phyloP scores from a whole-genome alignment of 441 rosid species.

The Brassica hybrid region DNA sequence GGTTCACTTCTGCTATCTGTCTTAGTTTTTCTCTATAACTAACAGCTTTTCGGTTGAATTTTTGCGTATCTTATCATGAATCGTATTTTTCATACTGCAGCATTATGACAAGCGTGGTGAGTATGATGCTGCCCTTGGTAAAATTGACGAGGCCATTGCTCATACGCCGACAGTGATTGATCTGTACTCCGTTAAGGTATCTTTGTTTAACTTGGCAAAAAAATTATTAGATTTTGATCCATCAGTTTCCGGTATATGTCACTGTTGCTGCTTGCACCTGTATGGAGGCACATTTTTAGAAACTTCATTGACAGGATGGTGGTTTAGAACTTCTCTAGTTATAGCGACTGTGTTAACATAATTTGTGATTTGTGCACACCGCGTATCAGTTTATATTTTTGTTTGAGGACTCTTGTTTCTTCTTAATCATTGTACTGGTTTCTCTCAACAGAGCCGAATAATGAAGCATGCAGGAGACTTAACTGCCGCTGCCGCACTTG shows the following conservation, averaged over 20 bases:
- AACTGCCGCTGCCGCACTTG: slow-evolving; percentile 92
- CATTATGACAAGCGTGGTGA: slow-evolving; percentile 96
- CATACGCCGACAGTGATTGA: slow-evolving; percentile 99
- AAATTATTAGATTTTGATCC: not conserved
- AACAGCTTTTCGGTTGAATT: not conserved
- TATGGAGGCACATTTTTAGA: slow-evolving; percentile 11
- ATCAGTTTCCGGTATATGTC: not conserved
- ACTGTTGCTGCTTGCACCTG: slow-evolving; percentile 9
- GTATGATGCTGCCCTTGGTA: slow-evolving; percentile 76
- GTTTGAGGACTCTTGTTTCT: slow-evolving; percentile 11
- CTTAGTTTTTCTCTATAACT: slow-evolving; percentile 17
- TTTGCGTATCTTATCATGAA: slow-evolving; percentile 15
- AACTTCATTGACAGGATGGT: slow-evolving; percentile 23
- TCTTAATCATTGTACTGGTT: slow-evolving; percentile 29
- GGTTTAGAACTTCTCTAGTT: slow-evolving; percentile 16
- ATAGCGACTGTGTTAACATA: slow-evolving; percentile 14
- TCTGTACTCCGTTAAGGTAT: slow-evolving; percentile 93
- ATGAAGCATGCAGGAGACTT: slow-evolving; percentile 99
- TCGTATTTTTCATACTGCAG: slow-evolving; percentile 53
- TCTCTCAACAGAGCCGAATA: slow-evolving; percentile 81
- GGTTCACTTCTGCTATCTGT: slow-evolving; percentile 51
- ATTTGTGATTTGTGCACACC: slow-evolving; percentile 12
- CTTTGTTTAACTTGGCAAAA: slow-evolving; percentile 34
- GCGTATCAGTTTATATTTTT: not conserved
- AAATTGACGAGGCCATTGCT: slow-evolving; percentile 90